These are phyloP conservation scores for Allium fistulosum DNA, from an alignment of 106 monocot genomes.

Conservation along the genomic window DNA sequence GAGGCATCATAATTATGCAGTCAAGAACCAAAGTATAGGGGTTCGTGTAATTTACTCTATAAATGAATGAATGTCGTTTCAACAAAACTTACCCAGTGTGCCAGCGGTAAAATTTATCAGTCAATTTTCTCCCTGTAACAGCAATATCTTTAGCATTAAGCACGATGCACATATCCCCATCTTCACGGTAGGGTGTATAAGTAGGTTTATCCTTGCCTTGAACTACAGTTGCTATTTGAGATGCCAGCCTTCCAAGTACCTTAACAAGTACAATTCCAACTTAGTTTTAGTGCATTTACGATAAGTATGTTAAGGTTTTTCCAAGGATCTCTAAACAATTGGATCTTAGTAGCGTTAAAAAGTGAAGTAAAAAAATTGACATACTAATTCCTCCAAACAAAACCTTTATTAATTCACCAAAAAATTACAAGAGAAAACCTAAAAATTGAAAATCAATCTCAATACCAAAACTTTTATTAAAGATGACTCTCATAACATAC, in stretches of 20 bases:
- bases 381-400: too few species aligned
- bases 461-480: too few species aligned
- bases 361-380: neutral
- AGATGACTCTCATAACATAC: too few species aligned
- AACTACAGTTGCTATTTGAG: constrained; percentile 80
- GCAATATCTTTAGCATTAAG: constrained; percentile 89
- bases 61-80: neutral
- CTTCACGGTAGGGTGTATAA: constrained; percentile 78
- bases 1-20: too few species aligned
- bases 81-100: constrained; percentile 68
- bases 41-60: neutral
- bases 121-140: constrained; percentile 87
- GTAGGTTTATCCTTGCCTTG: constrained; percentile 99
- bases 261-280: constrained; percentile 9
- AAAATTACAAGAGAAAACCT: too few species aligned
- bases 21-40: too few species aligned
- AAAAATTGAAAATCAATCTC: too few species aligned
- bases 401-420: too few species aligned
- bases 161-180: constrained; percentile 94
- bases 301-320: neutral
- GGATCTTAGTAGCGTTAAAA: too few species aligned
- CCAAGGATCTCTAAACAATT: neutral
- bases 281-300: neutral
- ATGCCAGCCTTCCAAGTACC: constrained; percentile 92
- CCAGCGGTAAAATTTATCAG: constrained; percentile 87